Conservation (phyloP, 495 filamentous ascomycete genomes). For the Neurospora tetrasperma region DNA sequence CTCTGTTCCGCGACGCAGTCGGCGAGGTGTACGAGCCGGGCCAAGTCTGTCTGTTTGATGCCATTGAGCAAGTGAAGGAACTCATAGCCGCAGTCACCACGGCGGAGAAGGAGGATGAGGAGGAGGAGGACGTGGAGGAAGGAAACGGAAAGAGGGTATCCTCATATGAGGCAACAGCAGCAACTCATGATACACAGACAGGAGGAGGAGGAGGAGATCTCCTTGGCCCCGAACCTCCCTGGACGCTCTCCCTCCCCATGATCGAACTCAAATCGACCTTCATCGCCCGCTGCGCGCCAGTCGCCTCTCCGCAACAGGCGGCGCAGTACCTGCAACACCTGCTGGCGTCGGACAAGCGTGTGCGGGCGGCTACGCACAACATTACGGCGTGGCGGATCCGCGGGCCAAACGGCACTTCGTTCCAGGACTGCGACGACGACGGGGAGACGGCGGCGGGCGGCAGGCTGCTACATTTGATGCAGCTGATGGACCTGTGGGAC, state of each 20-base stretch:
- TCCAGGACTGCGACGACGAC: slow-evolving; percentile 91
- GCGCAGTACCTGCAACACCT: slow-evolving; percentile 59
- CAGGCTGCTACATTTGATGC: slow-evolving; percentile 76
- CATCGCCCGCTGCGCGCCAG: slow-evolving; percentile 59
- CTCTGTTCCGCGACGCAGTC: slow-evolving; percentile 55
- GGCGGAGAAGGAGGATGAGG: slow-evolving; percentile 1
- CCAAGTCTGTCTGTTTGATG: slow-evolving; percentile 77
- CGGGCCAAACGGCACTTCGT: slow-evolving; percentile 42
- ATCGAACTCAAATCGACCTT: slow-evolving; percentile 85
- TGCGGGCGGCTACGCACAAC: slow-evolving; percentile 82
- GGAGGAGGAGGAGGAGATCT: neutral
- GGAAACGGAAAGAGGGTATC: neutral
- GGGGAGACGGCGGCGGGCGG: slow-evolving; percentile 92
- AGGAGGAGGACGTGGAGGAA: neutral
- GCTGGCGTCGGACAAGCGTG: slow-evolving; percentile 67
- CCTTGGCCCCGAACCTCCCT: slow-evolving; percentile 39
- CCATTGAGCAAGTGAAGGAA: slow-evolving; percentile 55
- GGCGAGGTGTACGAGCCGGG: slow-evolving; percentile 57
- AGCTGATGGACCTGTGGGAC: slow-evolving; percentile 90
- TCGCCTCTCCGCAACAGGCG: slow-evolving; percentile 58
- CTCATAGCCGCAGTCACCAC: slow-evolving; percentile 13
- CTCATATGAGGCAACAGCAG: neutral
- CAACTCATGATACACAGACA: neutral
- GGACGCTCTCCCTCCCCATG: slow-evolving; percentile 60
- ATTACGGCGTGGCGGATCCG: slow-evolving; percentile 58